Conservation (phyloP, 2,329 filamentous ascomycete species). For the Waltergamsia citrina region DNA sequence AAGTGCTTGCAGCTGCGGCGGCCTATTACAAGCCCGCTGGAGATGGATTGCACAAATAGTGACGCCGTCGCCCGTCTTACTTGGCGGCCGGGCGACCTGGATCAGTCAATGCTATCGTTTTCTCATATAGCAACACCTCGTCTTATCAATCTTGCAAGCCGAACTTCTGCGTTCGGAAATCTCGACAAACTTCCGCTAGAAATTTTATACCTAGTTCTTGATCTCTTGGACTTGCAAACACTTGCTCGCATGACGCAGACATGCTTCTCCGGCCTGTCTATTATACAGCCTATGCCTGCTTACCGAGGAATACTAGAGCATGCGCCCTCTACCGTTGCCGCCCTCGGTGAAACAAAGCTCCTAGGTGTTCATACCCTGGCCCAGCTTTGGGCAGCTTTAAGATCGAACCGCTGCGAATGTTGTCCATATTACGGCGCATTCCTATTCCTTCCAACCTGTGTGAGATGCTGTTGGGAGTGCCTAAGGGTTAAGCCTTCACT, state of each 20-base stretch:
- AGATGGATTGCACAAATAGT: too few relatives aligned
- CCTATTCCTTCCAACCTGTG: slow-evolving; percentile 1
- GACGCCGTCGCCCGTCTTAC: too few relatives aligned
- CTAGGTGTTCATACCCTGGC: neutral
- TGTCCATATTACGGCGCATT: slow-evolving; percentile 2
- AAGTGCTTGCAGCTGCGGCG: too few relatives aligned
- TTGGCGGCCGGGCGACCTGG: too few relatives aligned
- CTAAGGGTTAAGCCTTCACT: neutral
- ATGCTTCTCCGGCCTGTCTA: neutral
- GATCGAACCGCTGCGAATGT: neutral
- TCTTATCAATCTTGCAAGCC: neutral
- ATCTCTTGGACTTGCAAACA: slow-evolving; percentile 1
- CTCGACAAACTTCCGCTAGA: slow-evolving; percentile 3
- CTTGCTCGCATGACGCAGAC: neutral
- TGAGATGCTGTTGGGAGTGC: slow-evolving; percentile 2
- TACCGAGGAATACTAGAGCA: neutral
- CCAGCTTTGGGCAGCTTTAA: neutral
- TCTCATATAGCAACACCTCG: neutral
- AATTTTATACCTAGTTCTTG: slow-evolving; percentile 1
- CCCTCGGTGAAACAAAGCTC: neutral
- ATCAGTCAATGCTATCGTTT: too few relatives aligned
- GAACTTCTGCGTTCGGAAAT: neutral
- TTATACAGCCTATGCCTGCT: neutral
- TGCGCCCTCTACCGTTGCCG: neutral
- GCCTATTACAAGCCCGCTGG: too few relatives aligned